Percentiles rank a stretch among this genome's conserved stretches.
phyloP scores from a whole-genome alignment of 2,329 filamentous ascomycete species.

The Aspergillus fijiensis region DNA sequence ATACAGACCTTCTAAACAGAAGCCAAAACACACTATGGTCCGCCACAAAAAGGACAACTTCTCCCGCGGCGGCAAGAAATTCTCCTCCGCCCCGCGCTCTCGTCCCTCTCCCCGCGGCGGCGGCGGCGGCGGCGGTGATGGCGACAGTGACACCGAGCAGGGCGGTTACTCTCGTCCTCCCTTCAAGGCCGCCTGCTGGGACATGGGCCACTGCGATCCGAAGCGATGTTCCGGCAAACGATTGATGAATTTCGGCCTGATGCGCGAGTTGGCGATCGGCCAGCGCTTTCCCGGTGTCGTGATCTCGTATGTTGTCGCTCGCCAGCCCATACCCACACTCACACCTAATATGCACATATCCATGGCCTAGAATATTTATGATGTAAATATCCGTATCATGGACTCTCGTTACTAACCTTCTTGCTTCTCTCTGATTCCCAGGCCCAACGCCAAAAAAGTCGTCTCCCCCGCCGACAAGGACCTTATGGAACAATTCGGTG shows the following conservation, averaged over 20 bases:
- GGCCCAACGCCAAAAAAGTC: slow-evolving; percentile 82
- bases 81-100: slow-evolving; percentile 56
- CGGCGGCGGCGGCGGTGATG: slow-evolving; percentile 45
- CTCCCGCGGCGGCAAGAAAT: slow-evolving; percentile 70
- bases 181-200: slow-evolving; percentile 97
- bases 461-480: slow-evolving; percentile 80
- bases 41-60: slow-evolving; percentile 92
- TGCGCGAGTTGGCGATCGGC: slow-evolving; percentile 88
- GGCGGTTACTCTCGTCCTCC: slow-evolving; percentile 39
- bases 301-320: slow-evolving; percentile 60
- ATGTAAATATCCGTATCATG: neutral
- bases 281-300: slow-evolving; percentile 91
- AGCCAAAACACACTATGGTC: slow-evolving; percentile 65
- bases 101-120: slow-evolving; percentile 49
- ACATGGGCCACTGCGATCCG: slow-evolving; percentile 94
- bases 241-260: slow-evolving; percentile 85
- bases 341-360: neutral
- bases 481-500: slow-evolving; percentile 82
- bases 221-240: slow-evolving; percentile 96
- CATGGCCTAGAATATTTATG: too few species aligned
- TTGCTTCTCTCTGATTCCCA: slow-evolving; percentile 18
- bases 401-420: neutral
- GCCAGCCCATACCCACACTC: too few species aligned
- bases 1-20: neutral
- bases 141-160: slow-evolving; percentile 20